Evolutionary conservation across 257 asterid genomes (phyloP).

Genomic region (Solanum dulcamara): DNA sequence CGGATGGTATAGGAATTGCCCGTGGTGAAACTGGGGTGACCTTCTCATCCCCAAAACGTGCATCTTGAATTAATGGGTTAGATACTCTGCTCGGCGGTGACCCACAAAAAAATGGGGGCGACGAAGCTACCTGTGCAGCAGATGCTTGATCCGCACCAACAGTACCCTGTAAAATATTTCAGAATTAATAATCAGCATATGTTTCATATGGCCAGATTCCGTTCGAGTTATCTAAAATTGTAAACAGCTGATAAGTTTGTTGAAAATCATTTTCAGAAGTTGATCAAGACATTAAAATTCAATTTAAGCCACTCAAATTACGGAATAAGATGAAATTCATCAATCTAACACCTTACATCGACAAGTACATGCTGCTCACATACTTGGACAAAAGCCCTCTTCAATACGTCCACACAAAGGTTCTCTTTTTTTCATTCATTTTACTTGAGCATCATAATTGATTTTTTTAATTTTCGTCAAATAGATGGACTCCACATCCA

Average conservation of each 20-base stretch:
- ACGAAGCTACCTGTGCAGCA: constrained; percentile 57
- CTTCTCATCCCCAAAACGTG: constrained; percentile 66
- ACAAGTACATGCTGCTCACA: background rate
- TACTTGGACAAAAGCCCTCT: background rate
- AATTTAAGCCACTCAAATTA: background rate
- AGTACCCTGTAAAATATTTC: constrained; percentile 41
- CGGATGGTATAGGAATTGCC: constrained; percentile 45
- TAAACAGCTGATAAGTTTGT: background rate
- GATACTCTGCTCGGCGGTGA: constrained; percentile 99
- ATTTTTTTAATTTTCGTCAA: background rate
- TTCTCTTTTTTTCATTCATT: background rate
- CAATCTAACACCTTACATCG: background rate
- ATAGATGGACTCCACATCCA: background rate
- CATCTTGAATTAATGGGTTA: constrained; percentile 94
- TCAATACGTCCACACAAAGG: background rate
- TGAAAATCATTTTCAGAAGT: background rate
- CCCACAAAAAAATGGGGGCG: constrained; percentile 99
- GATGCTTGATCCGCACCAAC: constrained; percentile 40
- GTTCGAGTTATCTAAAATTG: background rate
- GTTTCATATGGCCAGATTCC: background rate
- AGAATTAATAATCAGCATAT: background rate
- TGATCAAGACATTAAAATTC: background rate
- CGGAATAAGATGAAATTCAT: background rate
- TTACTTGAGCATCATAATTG: background rate
- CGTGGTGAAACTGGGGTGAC: constrained; percentile 54